Evolutionary conservation across 495 filamentous ascomycete species (phyloP), one percentile per base, ranked within the genome.

Genomic region (Podospora pseudoanserina): DNA sequence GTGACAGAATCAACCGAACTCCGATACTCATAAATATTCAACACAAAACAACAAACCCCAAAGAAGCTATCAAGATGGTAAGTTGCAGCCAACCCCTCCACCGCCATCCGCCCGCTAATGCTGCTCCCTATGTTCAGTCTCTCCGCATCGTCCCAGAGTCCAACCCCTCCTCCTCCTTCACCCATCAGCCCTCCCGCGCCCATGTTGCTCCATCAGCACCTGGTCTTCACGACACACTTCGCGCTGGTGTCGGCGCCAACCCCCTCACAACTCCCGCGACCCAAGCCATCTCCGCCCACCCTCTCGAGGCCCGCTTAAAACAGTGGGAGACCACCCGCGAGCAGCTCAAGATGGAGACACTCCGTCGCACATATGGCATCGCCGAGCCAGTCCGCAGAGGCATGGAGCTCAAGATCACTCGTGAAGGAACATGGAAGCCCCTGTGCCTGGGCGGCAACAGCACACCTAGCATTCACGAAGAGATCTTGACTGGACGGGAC

Each of bases 311-410:
- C 55, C 92, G 94, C 66, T 89, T 99, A 64, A 83, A 88, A 78
- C 80, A 86, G 60, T 99, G 94, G 94, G 83, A 87, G 72, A 82
- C 88, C 49, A 96, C 94, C 65, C 94, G 97, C 78, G 90, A 97
- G 73, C 75, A 79, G 4, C 76, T 97, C 77, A 93, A 94, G 83
- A 96, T 96, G 92, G 88, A 93, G 80, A 79, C 84, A 39, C 86
- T 97, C 76, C 87, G 93, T 59, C 91, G 92, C 65, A 86, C 89
- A 39, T 97, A 90, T 78, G 94, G 94, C 58, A 92, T 97, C 67
- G 92, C 90, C n/a, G 94, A 97, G 86, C 94, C 94, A 11, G 87
- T 97, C 70, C 87, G 92, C 18, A 87, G 94, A n/a, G 91, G 89
- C 49, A 99, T 99, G 94, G 94, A 99, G 84, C 81, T 96, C 74